These are phyloP conservation scores for Periglandula ipomoeae DNA, from an alignment of 2,329 filamentous ascomycete genomes.

Conservation along the genomic window DNA sequence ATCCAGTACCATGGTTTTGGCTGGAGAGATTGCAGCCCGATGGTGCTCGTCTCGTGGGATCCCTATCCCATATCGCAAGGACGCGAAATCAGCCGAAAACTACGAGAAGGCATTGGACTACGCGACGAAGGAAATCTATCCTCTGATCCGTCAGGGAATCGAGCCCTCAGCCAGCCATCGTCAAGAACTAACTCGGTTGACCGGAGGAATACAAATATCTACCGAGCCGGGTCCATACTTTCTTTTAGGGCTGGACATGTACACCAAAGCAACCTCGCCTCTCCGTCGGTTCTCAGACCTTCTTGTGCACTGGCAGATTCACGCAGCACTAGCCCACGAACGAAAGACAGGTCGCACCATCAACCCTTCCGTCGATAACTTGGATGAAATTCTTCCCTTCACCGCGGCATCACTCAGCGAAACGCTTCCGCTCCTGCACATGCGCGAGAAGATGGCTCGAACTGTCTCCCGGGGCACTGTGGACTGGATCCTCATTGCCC, in stretches of 20 bases:
- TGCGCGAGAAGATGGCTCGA: constrained; percentile 43
- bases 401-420: constrained; percentile 28
- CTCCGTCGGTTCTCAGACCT: constrained; percentile 57
- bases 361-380: constrained; percentile 17
- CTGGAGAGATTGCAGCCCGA: constrained; percentile 49
- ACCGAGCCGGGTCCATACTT: constrained; percentile 46
- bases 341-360: constrained; percentile 21
- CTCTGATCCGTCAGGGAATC: constrained; percentile 20
- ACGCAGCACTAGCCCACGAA: constrained; percentile 44
- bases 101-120: constrained; percentile 26
- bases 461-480: constrained; percentile 33
- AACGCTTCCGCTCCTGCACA: constrained; percentile 39
- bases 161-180: constrained; percentile 23
- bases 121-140: constrained; percentile 25
- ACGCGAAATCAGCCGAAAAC: constrained; percentile 32
- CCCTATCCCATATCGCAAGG: constrained; percentile 49
- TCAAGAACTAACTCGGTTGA: constrained; percentile 20
- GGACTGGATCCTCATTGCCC: constrained; percentile 50
- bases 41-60: constrained; percentile 52
- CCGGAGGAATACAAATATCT: constrained; percentile 43
- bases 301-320: constrained; percentile 58
- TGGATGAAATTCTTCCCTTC: constrained; percentile 37
- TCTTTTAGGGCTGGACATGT: constrained; percentile 49
- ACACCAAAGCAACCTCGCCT: constrained; percentile 56
- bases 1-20: constrained; percentile 46